These are phyloP conservation scores for Straminergon stramineum DNA, from an alignment of 225 moss, liverwort and hornwort genomes.

Conservation along the genomic window DNA sequence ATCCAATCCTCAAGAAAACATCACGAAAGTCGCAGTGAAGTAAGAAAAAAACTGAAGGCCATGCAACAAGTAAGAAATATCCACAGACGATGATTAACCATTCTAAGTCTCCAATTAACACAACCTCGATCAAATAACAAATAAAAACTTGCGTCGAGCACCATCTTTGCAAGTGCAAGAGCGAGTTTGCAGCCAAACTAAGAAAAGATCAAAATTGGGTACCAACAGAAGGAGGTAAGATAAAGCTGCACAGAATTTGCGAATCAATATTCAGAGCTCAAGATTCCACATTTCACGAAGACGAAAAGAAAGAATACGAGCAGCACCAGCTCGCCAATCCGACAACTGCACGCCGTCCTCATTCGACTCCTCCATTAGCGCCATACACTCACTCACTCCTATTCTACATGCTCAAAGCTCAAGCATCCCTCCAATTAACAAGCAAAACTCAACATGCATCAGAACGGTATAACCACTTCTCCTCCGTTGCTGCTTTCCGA, in stretches of 20 bases:
- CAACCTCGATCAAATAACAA: not conserved
- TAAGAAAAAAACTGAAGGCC: not conserved
- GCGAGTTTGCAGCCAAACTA: not conserved
- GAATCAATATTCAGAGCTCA: not conserved
- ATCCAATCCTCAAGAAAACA: not conserved
- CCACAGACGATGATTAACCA: not conserved
- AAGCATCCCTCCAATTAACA: not conserved
- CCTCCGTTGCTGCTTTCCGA: not conserved
- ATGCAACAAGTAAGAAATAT: not conserved
- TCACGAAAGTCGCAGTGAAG: not conserved
- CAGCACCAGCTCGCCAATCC: not conserved
- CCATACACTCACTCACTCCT: not conserved
- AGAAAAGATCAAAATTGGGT: not conserved
- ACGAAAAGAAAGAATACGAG: not conserved
- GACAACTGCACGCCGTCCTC: slow-evolving; percentile 17
- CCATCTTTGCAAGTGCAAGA: not conserved
- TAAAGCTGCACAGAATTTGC: not conserved
- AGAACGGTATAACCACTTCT: not conserved
- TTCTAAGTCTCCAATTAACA: not conserved
- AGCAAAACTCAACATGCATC: not conserved
- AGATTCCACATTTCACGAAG: not conserved
- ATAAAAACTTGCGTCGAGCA: not conserved
- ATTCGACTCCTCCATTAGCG: slow-evolving; percentile 3
- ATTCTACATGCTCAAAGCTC: not conserved
- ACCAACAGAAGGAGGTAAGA: not conserved